Conservation (phyloP, 129 eudicot genomes). For the Arctium minus region DNA sequence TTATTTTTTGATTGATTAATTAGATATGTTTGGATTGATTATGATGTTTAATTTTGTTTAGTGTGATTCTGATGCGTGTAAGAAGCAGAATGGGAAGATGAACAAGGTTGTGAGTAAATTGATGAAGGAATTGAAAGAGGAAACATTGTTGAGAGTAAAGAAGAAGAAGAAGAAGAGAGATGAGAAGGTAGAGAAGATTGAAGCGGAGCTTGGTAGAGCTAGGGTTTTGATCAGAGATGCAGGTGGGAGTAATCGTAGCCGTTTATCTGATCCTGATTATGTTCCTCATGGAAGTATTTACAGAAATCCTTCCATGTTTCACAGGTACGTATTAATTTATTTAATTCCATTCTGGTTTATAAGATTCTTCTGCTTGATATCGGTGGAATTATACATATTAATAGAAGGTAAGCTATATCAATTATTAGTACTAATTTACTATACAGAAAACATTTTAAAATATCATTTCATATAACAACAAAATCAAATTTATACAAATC, state of each 20-base stretch:
- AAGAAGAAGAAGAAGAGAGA: constrained; percentile 40
- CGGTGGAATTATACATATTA: too few relatives aligned
- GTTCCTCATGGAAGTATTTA: constrained; percentile 70
- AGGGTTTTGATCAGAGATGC: constrained; percentile 61
- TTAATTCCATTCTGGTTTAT: background rate
- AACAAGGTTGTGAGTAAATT: constrained; percentile 49
- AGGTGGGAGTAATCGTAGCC: constrained; percentile 16
- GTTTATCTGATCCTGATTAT: constrained; percentile 52
- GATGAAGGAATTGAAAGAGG: constrained; percentile 40
- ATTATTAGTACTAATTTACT: background rate
- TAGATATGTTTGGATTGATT: background rate
- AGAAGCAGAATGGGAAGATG: constrained; percentile 60
- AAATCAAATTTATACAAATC: too few relatives aligned
- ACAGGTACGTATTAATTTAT: constrained; percentile 38
- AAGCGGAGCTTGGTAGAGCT: constrained; percentile 60
- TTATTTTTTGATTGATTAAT: background rate
- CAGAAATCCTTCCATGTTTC: constrained; percentile 61
- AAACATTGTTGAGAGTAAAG: constrained; percentile 33
- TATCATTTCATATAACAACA: too few relatives aligned
- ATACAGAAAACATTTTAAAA: background rate
- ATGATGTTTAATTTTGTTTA: background rate
- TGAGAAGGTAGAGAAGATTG: constrained; percentile 44
- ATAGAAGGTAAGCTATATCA: too few relatives aligned
- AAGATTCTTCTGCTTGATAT: too few relatives aligned
- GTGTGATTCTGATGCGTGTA: constrained; percentile 28